Evolutionary conservation across 2,329 filamentous ascomycete genomes (phyloP).

Genomic region (Epichloe glyceriae): DNA sequence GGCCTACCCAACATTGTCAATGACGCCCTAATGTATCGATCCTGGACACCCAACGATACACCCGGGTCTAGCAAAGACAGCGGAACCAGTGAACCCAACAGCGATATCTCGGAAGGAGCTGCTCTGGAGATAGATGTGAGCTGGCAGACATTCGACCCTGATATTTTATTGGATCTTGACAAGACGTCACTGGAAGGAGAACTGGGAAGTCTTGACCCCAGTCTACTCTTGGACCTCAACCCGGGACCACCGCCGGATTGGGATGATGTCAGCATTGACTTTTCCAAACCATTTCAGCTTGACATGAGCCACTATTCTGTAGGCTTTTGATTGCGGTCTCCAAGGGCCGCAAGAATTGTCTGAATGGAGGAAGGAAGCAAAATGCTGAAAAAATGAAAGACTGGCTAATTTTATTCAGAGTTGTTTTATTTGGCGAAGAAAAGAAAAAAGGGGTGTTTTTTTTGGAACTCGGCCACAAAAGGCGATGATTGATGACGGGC

Average conservation of each 20-base stretch:
- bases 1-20: slow-evolving; percentile 32
- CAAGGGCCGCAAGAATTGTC: no score
- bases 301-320: slow-evolving; percentile 29
- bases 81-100: slow-evolving; percentile 45
- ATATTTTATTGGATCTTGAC: slow-evolving; percentile 30
- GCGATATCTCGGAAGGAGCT: slow-evolving; percentile 45
- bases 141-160: slow-evolving; percentile 37
- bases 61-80: slow-evolving; percentile 52
- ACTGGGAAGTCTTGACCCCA: slow-evolving; percentile 16
- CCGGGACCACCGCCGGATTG: slow-evolving; percentile 22
- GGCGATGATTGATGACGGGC: not conserved
- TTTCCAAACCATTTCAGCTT: slow-evolving; percentile 39
- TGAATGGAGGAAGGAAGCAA: no score
- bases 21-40: slow-evolving; percentile 40
- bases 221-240: slow-evolving; percentile 15
- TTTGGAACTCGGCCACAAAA: not conserved
- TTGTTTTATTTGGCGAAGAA: no score
- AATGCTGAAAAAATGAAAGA: no score
- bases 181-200: slow-evolving; percentile 15
- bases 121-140: slow-evolving; percentile 39
- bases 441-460: no score
- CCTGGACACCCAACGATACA: slow-evolving; percentile 48
- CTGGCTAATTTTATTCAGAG: no score
- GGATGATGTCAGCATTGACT: slow-evolving; percentile 38
- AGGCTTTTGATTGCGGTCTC: slow-evolving; percentile 2